Evolutionary conservation across 169 alveolate species (phyloP), one percentile per base, ranked within the genome.

Genomic region (Plasmodium gallinaceum): DNA sequence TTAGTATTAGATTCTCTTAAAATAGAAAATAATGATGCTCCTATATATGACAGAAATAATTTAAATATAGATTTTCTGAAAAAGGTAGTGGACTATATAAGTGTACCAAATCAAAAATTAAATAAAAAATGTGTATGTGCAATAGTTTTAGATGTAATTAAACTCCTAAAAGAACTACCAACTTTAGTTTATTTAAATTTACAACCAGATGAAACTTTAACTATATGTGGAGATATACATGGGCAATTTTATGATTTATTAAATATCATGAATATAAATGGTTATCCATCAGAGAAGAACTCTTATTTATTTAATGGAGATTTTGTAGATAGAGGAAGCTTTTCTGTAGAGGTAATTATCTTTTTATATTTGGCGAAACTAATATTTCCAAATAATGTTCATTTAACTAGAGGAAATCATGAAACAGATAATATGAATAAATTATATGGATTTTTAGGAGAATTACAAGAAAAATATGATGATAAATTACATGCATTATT

Each of bases 161-260:
- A 97, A 74, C 89, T 96, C 12, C 90, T 98, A 24, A 94, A 94
- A 90, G 94, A 96, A 83, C 95, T 95, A 68, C 93, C 96, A 65
- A 94, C 99, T 0, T 88, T 99, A 46, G 98, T 98, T 20, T 96
- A 96, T 58, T 76, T 98, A 16, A 90, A 93, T 22, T 93, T 98
- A 37, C 97, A 97, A 20, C 94, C 90, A 61, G 97, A 96, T 22
- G 97, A 95, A 75, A 98, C 98, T 78, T 92, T 99, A 83, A 99
- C 99, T 0, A 98, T 99, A 14, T 98, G 99, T 86, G 99, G 99
- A 5, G 99, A 99, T 94, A 96, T 98, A n/a, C 99, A 99, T 91
- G 99, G 99, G 12, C 98, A 98, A 95, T 99, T 94, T 95, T 99
- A 98, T 93, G 99, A 99, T 90, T 92, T 98, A 87, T 88, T 98